phyloP scores from a whole-genome alignment of 2,329 filamentous ascomycete genomes.

The Aspergillus texensis region DNA sequence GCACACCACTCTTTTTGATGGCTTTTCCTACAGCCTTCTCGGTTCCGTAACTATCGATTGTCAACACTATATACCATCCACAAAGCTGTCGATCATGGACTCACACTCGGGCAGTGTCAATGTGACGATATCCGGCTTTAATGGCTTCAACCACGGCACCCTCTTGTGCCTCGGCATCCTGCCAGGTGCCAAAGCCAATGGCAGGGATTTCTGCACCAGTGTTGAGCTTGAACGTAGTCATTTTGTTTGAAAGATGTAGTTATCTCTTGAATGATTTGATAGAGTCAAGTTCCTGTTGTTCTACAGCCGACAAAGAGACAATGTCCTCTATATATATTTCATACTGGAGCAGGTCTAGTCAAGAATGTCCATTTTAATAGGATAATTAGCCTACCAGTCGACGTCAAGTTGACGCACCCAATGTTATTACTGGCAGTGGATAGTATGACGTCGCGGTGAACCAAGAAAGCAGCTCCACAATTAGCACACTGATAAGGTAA shows the following conservation, averaged over 20 bases:
- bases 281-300: neutral
- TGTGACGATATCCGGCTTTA: constrained; percentile 57
- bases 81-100: constrained; percentile 8
- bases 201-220: constrained; percentile 52
- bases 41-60: constrained; percentile 57
- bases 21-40: constrained; percentile 68
- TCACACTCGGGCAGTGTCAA: constrained; percentile 54
- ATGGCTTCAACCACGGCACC: constrained; percentile 52
- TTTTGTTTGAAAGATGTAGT: neutral
- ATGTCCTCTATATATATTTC: neutral
- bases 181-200: constrained; percentile 59
- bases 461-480: neutral
- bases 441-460: constrained; percentile 16
- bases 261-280: neutral
- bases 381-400: constrained; percentile 1
- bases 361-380: neutral
- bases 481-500: neutral
- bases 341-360: neutral
- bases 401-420: constrained; percentile 25
- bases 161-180: constrained; percentile 55
- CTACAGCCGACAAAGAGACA: neutral
- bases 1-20: constrained; percentile 65
- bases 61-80: constrained; percentile 2
- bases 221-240: constrained; percentile 49
- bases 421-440: neutral